Conservation (phyloP, 202 grass and related monocot genomes). For the Sporobolus alterniflorus region DNA sequence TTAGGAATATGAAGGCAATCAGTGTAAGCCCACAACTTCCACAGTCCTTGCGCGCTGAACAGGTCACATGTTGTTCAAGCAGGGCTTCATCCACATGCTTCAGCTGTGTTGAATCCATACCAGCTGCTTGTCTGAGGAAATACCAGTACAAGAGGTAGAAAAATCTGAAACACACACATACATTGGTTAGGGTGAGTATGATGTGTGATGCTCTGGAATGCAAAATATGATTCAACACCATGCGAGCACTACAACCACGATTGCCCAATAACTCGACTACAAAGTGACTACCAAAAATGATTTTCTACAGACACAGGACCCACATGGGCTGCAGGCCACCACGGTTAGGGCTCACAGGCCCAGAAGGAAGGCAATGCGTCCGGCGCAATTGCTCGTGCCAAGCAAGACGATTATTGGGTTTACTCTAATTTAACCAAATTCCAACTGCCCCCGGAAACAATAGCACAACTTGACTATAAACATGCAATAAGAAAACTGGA, state of each 20-base stretch:
- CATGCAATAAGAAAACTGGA: neutral
- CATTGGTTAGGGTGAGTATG: neutral
- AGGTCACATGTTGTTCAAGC: neutral
- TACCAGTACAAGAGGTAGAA: too few species aligned
- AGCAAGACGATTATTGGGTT: too few species aligned
- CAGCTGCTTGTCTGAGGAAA: neutral
- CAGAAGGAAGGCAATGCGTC: too few species aligned
- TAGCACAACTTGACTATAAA: neutral
- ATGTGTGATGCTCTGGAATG: neutral
- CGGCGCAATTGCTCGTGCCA: too few species aligned
- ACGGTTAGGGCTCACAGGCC: too few species aligned
- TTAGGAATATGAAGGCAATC: constrained; percentile 32
- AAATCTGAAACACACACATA: neutral
- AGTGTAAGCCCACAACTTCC: neutral
- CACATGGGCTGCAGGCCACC: too few species aligned
- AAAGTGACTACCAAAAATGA: too few species aligned
- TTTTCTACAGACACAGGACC: too few species aligned
- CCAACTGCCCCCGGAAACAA: neutral
- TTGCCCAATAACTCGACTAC: too few species aligned
- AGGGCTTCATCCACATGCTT: neutral
- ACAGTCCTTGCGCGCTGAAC: neutral
- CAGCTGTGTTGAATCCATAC: neutral
- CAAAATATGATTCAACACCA: neutral
- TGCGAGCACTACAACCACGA: too few species aligned
- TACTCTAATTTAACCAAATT: neutral